Evolutionary conservation across 2,329 filamentous ascomycete genomes (phyloP).

Genomic region (Golovinomyces cichoracearum): DNA sequence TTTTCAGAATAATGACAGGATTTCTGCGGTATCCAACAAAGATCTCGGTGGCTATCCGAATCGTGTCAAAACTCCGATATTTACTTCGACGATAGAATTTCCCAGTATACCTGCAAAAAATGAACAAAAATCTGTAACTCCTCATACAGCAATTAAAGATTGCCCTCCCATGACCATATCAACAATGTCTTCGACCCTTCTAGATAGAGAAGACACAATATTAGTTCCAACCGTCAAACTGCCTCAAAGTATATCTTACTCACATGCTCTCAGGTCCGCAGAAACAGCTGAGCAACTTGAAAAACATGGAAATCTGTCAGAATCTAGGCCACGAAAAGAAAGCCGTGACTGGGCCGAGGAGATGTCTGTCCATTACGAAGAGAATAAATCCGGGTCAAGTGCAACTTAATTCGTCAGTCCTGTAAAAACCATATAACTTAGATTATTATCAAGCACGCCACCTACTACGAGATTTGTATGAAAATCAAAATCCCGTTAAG

Average conservation of each 20-base stretch:
- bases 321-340: slow-evolving; percentile 4
- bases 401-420: too few species aligned
- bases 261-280: too few species aligned
- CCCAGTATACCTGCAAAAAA: too few species aligned
- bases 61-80: too few species aligned
- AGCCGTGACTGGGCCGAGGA: slow-evolving; percentile 13
- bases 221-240: neutral
- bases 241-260: too few species aligned
- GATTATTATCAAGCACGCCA: too few species aligned
- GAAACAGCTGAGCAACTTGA: neutral
- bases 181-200: slow-evolving; percentile 9
- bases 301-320: neutral
- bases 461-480: too few species aligned
- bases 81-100: too few species aligned
- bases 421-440: too few species aligned
- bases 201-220: neutral
- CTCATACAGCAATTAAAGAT: slow-evolving; percentile 3
- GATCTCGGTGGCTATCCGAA: slow-evolving; percentile 7
- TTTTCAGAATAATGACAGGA: slow-evolving; percentile 4
- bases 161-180: slow-evolving; percentile 7
- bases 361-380: slow-evolving; percentile 11
- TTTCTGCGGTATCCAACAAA: slow-evolving; percentile 6
- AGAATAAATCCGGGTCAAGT: slow-evolving; percentile 9
- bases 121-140: slow-evolving; percentile 6
- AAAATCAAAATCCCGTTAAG: too few species aligned